Percentiles rank a stretch among this genome's conserved stretches.
These are phyloP conservation scores for Gelatoporia subvermispora DNA, from an alignment of 768 basidiomycete species.

Conservation along the genomic window DNA sequence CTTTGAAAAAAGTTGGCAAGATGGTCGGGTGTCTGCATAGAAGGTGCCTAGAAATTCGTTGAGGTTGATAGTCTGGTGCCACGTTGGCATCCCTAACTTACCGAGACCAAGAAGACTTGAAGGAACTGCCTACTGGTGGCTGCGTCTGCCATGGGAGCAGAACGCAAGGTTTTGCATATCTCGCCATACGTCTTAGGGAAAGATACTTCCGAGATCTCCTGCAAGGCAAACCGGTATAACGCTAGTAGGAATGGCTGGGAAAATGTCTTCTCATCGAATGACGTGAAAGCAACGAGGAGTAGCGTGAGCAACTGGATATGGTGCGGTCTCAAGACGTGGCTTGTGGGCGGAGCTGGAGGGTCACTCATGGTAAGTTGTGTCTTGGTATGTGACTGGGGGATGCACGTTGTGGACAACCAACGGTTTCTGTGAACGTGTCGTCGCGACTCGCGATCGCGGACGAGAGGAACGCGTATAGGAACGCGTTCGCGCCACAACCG, in stretches of 20 bases:
- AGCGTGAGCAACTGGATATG: slow-evolving; percentile 67
- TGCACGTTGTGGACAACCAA: too few relatives aligned
- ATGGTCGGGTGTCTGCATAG: slow-evolving; percentile 8
- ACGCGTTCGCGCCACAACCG: not conserved
- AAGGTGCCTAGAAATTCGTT: not conserved
- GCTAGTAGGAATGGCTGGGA: slow-evolving; percentile 57
- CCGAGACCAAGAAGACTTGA: slow-evolving; percentile 7
- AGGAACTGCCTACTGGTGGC: not conserved
- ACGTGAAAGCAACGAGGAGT: slow-evolving; percentile 46
- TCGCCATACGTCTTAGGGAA: too few relatives aligned
- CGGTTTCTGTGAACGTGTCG: too few relatives aligned
- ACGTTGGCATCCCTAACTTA: not conserved
- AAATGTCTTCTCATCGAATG: slow-evolving; percentile 35
- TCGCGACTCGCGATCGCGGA: too few relatives aligned
- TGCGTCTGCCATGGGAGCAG: not conserved
- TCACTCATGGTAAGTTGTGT: not conserved
- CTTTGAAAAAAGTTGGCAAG: slow-evolving; percentile 17
- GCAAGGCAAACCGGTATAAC: slow-evolving; percentile 60
- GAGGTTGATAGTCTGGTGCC: too few relatives aligned
- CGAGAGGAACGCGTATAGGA: not conserved
- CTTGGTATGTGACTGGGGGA: too few relatives aligned
- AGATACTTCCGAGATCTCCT: slow-evolving; percentile 65
- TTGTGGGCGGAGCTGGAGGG: slow-evolving; percentile 43
- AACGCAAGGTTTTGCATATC: slow-evolving; percentile 4
- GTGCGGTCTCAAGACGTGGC: slow-evolving; percentile 70